Percentiles rank a stretch among this genome's conserved stretches.
These are phyloP conservation scores for Leonotis leonurus DNA, from an alignment of 257 asterid genomes.

Conservation along the genomic window DNA sequence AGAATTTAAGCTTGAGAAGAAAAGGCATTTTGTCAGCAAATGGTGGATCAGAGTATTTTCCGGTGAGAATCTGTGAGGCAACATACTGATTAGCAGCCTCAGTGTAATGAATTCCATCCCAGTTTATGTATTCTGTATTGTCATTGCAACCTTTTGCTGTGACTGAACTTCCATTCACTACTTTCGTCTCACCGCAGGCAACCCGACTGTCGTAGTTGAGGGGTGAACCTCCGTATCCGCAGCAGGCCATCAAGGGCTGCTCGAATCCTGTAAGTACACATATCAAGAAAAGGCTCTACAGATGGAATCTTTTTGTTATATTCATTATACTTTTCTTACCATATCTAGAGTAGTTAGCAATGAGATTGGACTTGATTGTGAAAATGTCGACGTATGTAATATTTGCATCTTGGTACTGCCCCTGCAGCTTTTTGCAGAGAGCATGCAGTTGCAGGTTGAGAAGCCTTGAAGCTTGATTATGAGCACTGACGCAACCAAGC, in stretches of 20 bases:
- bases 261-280: conserved; percentile 55
- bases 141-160: conserved; percentile 80
- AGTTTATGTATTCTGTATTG: conserved; percentile 64
- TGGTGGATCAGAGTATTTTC: conserved; percentile 82
- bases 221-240: conserved; percentile 96
- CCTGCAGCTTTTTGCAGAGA: conserved; percentile 63
- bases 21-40: conserved; percentile 77
- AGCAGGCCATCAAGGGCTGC: conserved; percentile 84
- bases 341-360: conserved; percentile 63
- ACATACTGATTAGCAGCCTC: conserved; percentile 87
- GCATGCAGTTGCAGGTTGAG: conserved; percentile 77
- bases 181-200: conserved; percentile 75
- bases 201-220: conserved; percentile 73
- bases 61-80: conserved; percentile 70
- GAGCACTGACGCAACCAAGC: conserved; percentile 78
- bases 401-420: conserved; percentile 63
- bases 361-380: conserved; percentile 77
- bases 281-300: background rate
- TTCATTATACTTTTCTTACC: conserved; percentile 47
- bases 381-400: conserved; percentile 61
- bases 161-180: conserved; percentile 58
- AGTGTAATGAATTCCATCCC: conserved; percentile 96
- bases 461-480: conserved; percentile 78
- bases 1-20: conserved; percentile 62
- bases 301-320: background rate